Evolutionary conservation across 2,329 filamentous ascomycete species (phyloP), one percentile per base, ranked within the genome.

Genomic region (Stagonosporopsis vannaccii): DNA sequence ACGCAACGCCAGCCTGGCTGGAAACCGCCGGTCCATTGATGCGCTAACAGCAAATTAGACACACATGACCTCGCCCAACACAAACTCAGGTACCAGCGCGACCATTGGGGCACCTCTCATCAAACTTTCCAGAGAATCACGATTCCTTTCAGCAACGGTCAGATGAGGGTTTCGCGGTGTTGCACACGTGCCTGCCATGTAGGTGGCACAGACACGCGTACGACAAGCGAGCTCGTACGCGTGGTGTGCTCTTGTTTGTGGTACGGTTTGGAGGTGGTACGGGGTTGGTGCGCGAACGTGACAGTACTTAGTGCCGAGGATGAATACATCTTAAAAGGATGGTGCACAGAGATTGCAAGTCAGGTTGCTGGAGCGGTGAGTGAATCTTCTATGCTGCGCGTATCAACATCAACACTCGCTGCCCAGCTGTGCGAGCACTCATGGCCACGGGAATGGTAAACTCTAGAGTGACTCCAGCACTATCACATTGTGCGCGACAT

Each of bases 221-320:
- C 19, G 41, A 51, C 28, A 26, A 42, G 52, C 22, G 19, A 36
- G n/a, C n/a, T 36, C 13, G 26, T 22, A 41, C 46, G 46, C 52
- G 41, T 51, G 52, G 40, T 35, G 36, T 46, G 35, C 35, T 46
- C 46, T 41, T 15, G 13, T 45, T 25, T 56, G 52, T 51, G 36
- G 26, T 23, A 56, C 46, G 17, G 26, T 23, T 13, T 25, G n/a
- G 37, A 43, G 25, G 37, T 36, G 19, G 11, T 22, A 25, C 36
- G 13, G 25, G 17, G 22, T 22, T 13, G 13, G 13, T 32, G 30
- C 30, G 30, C 13, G 30, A 32, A 32, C 13, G 30, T 32, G 30
- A 32, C 13, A 13, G 30, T 15, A n/a, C 3, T 13, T 25, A 15
- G 32, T 36, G 13, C 6, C 32, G 15, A 23, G 23, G 30, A 13